phyloP scores from a whole-genome alignment of 2,329 filamentous ascomycete species.

The Pyrenophora seminiperda region DNA sequence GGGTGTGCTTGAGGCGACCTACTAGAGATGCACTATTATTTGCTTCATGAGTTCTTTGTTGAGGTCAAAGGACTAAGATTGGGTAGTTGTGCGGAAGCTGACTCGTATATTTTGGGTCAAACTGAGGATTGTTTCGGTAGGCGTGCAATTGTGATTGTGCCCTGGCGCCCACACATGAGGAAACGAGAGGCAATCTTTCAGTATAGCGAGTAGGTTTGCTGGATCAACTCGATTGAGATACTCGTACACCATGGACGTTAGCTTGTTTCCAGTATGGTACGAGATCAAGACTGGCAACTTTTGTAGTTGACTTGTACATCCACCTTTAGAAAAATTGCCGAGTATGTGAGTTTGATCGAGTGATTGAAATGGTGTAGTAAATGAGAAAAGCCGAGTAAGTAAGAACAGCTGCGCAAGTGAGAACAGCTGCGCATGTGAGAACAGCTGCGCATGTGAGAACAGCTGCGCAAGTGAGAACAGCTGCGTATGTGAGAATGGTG shows the following conservation, averaged over 20 bases:
- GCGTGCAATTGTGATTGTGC: no score
- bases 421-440: no score
- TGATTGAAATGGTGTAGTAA: no score
- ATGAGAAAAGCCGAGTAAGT: no score
- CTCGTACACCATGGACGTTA: constrained; percentile 24
- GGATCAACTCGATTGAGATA: constrained; percentile 26
- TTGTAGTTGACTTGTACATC: no score
- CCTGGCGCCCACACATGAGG: constrained; percentile 20
- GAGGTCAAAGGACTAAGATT: constrained; percentile 33
- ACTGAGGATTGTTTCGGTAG: constrained; percentile 12
- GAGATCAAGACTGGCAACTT: no score
- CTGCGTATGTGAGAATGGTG: no score
- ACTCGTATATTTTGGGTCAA: constrained; percentile 17
- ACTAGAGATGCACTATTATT: constrained; percentile 23
- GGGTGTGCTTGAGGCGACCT: constrained; percentile 5
- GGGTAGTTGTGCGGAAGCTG: constrained; percentile 31
- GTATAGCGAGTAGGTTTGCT: constrained; percentile 20
- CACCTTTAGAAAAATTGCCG: no score
- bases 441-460: no score
- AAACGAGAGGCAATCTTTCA: constrained; percentile 30
- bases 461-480: no score
- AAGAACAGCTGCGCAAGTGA: no score
- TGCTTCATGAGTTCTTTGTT: constrained; percentile 25
- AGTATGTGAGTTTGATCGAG: no score
- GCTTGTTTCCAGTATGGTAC: constrained; percentile 2